phyloP scores from a whole-genome alignment of 768 basidiomycete genomes.

The Mrakia blollopis region DNA sequence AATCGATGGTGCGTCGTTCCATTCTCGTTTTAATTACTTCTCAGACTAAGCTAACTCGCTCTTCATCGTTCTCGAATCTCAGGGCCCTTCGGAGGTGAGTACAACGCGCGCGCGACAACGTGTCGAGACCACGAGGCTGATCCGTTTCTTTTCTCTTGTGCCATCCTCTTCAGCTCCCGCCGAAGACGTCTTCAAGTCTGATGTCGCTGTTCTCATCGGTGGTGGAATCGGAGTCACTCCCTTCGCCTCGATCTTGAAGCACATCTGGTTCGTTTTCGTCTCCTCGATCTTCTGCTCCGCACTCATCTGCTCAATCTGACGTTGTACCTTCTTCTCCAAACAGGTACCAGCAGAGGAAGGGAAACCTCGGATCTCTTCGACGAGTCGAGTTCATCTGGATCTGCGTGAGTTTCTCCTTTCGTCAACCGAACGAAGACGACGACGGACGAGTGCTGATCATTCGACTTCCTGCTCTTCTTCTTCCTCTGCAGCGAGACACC shows the following conservation, averaged over 20 bases:
- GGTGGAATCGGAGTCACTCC: slow-evolving; percentile 96
- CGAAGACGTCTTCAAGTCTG: slow-evolving; percentile 78
- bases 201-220: slow-evolving; percentile 86
- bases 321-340: background rate
- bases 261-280: slow-evolving; percentile 60
- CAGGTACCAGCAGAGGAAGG: slow-evolving; percentile 70
- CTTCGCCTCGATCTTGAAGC: slow-evolving; percentile 88
- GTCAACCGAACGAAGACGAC: slow-evolving; percentile 22
- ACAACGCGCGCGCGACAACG: background rate
- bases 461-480: background rate
- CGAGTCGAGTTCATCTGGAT: slow-evolving; percentile 90
- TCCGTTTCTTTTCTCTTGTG: background rate
- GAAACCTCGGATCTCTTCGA: slow-evolving; percentile 69
- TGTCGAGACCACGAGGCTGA: background rate
- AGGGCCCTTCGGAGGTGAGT: slow-evolving; percentile 24
- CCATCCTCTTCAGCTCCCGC: slow-evolving; percentile 57
- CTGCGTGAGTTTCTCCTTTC: slow-evolving; percentile 30
- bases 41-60: background rate
- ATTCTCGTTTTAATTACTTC: background rate
- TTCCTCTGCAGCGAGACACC: slow-evolving; percentile 57
- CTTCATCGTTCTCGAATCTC: background rate
- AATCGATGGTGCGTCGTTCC: slow-evolving; percentile 38
- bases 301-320: background rate
- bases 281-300: background rate
- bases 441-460: background rate